phyloP scores from a whole-genome alignment of 2,329 filamentous ascomycete species.

The Hansfordia pulvinata region DNA sequence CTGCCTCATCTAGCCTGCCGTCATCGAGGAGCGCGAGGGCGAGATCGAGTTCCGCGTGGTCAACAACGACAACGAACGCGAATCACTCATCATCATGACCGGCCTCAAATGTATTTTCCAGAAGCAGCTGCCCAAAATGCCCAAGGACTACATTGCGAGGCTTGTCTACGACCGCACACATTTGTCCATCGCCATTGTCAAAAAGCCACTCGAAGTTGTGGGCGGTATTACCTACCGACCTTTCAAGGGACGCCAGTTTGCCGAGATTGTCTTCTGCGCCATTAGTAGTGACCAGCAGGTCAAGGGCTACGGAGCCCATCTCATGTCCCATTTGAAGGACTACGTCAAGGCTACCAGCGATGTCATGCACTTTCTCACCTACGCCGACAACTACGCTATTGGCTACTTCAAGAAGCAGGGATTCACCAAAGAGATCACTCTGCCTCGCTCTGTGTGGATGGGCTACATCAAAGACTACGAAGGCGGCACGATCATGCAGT shows the following conservation, averaged over 20 bases:
- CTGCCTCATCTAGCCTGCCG: conserved; percentile 49
- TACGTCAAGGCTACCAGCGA: conserved; percentile 95
- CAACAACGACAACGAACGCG: conserved; percentile 83
- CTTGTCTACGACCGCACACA: conserved; percentile 96
- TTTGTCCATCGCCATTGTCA: conserved; percentile 91
- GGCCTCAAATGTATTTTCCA: conserved; percentile 97
- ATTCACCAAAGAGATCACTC: conserved; percentile 95
- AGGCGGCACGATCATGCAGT: conserved; percentile 98
- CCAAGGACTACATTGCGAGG: conserved; percentile 95
- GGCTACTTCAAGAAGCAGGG: conserved; percentile 99
- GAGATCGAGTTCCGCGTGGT: conserved; percentile 96
- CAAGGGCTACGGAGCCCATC: conserved; percentile 92
- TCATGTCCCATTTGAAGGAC: conserved; percentile 97
- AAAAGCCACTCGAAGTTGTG: conserved; percentile 89
- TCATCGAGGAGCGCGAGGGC: conserved; percentile 83
- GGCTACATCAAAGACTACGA: conserved; percentile 99
- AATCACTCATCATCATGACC: conserved; percentile 87
- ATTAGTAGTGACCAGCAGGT: conserved; percentile 97
- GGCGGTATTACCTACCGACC: conserved; percentile 94
- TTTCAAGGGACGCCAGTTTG: conserved; percentile 83
- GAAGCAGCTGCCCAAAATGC: conserved; percentile 97
- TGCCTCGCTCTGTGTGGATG: conserved; percentile 90
- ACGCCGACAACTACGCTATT: conserved; percentile 97
- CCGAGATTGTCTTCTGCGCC: conserved; percentile 97
- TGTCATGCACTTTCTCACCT: conserved; percentile 97